These are phyloP conservation scores for Apiotrichum gamsii DNA, from an alignment of 1,284 basidiomycete genomes.

Conservation along the genomic window DNA sequence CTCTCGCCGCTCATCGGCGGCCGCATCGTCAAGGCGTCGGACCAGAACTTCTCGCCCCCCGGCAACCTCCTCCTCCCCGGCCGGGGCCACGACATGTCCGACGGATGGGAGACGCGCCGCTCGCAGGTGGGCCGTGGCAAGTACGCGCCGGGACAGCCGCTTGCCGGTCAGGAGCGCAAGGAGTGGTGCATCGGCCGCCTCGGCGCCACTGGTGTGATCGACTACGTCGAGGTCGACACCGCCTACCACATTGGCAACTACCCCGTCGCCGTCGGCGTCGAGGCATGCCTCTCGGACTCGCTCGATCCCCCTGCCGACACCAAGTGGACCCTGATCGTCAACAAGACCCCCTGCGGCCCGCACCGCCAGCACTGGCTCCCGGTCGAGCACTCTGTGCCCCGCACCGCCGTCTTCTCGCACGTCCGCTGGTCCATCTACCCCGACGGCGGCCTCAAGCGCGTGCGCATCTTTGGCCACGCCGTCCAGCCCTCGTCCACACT, in stretches of 20 bases:
- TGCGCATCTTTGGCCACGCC: slow-evolving; percentile 70
- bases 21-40: slow-evolving; percentile 52
- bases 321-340: slow-evolving; percentile 68
- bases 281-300: slow-evolving; percentile 25
- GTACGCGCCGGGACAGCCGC: slow-evolving; percentile 25
- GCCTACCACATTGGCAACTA: slow-evolving; percentile 96
- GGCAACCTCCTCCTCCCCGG: slow-evolving; percentile 88
- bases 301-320: slow-evolving; percentile 44
- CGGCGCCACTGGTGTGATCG: slow-evolving; percentile 65
- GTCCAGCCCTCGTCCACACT: slow-evolving; percentile 14
- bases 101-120: slow-evolving; percentile 97
- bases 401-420: slow-evolving; percentile 64
- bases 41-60: slow-evolving; percentile 92
- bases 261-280: slow-evolving; percentile 57
- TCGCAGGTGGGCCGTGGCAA: slow-evolving; percentile 66
- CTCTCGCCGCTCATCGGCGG: slow-evolving; percentile 89
- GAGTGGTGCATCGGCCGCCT: slow-evolving; percentile 89
- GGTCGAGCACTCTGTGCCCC: slow-evolving; percentile 56
- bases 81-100: slow-evolving; percentile 85
- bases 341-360: slow-evolving; percentile 74
- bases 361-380: slow-evolving; percentile 86
- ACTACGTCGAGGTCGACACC: slow-evolving; percentile 83
- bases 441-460: slow-evolving; percentile 90
- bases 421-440: slow-evolving; percentile 84
- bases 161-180: slow-evolving; percentile 59